Conservation (phyloP, 331 rosid genomes). For the Acacia pycnantha region DNA sequence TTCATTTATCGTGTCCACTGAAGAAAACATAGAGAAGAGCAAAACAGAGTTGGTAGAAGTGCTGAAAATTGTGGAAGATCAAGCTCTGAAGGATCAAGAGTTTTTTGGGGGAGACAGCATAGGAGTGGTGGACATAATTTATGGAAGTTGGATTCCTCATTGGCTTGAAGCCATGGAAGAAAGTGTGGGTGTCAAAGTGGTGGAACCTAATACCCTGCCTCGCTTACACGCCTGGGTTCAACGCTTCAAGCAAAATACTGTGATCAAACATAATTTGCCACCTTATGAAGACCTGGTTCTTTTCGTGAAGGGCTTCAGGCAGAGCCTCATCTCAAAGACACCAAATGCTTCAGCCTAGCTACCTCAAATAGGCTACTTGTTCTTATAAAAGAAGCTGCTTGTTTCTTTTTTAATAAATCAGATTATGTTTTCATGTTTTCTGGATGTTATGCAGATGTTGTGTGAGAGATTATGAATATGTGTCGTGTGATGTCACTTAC, state of each 20-base stretch:
- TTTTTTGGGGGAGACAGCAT: conserved; percentile 44
- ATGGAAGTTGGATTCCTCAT: conserved; percentile 35
- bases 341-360: neutral
- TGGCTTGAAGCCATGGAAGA: conserved; percentile 51
- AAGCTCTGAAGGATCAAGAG: conserved; percentile 34
- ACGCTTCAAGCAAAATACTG: conserved; percentile 48
- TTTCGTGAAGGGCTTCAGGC: conserved; percentile 24
- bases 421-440: no score
- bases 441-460: no score
- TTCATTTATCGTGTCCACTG: conserved; percentile 20
- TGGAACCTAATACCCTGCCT: conserved; percentile 48
- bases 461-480: neutral
- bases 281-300: conserved; percentile 27
- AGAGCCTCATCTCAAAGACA: neutral
- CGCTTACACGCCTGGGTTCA: conserved; percentile 42
- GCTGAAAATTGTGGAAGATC: conserved; percentile 30
- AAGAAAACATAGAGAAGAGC: conserved; percentile 40
- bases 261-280: conserved; percentile 49
- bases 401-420: neutral
- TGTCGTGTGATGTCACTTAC: neutral
- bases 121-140: neutral
- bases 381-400: no score
- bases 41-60: conserved; percentile 17
- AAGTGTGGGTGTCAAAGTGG: conserved; percentile 41
- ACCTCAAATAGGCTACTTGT: neutral